Evolutionary conservation across 345 rosid species (phyloP), one percentile per base, ranked within the genome.

Genomic region (Dipteronia sinensis): DNA sequence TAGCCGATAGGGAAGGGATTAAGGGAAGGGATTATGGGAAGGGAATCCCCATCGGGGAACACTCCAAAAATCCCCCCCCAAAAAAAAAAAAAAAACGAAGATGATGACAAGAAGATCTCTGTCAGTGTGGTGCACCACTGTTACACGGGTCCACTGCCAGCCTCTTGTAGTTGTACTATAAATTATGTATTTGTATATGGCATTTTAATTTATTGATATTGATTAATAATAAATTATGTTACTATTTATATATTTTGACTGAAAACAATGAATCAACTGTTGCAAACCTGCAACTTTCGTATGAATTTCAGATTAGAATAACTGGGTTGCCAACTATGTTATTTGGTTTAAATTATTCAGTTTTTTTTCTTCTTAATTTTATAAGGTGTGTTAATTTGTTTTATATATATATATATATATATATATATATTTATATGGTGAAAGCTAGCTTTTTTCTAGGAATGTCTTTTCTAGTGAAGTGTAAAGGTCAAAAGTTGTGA

Each of bases 391-490:
- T 62, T 69, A 17, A 20, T 27, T 49, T 20, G 20, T 67, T 59
- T 78, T 47, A 55, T 3, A 34, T 34, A 34, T 34, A 34, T 34
- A 71, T 40, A 44, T 27, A 65, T 27, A 27, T 27, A 27, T 27
- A 27, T 27, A 27, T 27, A 27, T 38, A 38, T 3, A 72, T 66
- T 77, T 55, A 71, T 40, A 44, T 27, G 65, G 73, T 71, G 68
- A 20, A 55, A 49, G 23, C 47, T 42, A 42, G 46, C 7, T 1
- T 71, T 77, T 67, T 72, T 67, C 80, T 68, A 20, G 74, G 85
- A 83, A 80, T 85, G 89, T 81, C 86, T 77, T 84, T 76, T 88
- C 84, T 53, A 23, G 84, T 67, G 85, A 73, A 81, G 86, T 80
- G 82, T 80, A 81, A 79, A 75, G 84, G 89, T 86, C 87, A 82